Percentiles rank a stretch among this genome's conserved stretches.
Evolutionary conservation across 2,329 filamentous ascomycete genomes (phyloP).

Genomic region (Lanzia echinophila): DNA sequence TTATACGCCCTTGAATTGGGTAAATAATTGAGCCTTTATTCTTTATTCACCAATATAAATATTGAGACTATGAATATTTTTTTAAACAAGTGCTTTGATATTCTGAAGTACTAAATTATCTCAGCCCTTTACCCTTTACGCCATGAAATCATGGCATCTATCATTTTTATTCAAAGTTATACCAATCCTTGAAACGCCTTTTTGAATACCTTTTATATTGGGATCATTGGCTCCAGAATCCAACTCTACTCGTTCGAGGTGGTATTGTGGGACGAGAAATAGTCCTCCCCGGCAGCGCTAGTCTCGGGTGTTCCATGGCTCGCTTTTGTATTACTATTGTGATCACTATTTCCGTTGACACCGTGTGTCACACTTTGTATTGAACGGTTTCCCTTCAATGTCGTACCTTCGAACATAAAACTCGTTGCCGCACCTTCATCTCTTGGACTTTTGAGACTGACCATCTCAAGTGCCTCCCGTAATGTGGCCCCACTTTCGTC

Average conservation of each 20-base stretch:
- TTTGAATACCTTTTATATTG: background rate
- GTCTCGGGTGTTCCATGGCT: constrained; percentile 15
- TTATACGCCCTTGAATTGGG: too few species aligned
- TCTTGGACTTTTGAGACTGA: constrained; percentile 39
- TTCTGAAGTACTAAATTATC: constrained; percentile 6
- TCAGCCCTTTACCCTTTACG: background rate
- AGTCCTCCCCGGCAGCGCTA: constrained; percentile 19
- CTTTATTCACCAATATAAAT: too few species aligned
- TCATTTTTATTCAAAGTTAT: constrained; percentile 6
- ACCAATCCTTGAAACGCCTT: background rate
- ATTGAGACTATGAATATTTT: background rate
- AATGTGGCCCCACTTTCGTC: constrained; percentile 81
- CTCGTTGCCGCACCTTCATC: constrained; percentile 30
- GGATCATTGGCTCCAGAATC: background rate
- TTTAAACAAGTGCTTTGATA: constrained; percentile 1
- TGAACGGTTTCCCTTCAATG: constrained; percentile 26
- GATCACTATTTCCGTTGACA: constrained; percentile 30
- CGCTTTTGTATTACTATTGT: constrained; percentile 16
- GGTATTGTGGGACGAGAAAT: constrained; percentile 9
- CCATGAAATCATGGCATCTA: background rate
- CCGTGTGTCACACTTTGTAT: constrained; percentile 24
- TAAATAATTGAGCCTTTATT: too few species aligned
- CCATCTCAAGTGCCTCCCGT: constrained; percentile 60
- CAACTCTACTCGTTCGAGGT: background rate
- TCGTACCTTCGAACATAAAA: constrained; percentile 35